Conservation (phyloP, 768 basidiomycete species). For the Cystobasidiopsis lactophilus region DNA sequence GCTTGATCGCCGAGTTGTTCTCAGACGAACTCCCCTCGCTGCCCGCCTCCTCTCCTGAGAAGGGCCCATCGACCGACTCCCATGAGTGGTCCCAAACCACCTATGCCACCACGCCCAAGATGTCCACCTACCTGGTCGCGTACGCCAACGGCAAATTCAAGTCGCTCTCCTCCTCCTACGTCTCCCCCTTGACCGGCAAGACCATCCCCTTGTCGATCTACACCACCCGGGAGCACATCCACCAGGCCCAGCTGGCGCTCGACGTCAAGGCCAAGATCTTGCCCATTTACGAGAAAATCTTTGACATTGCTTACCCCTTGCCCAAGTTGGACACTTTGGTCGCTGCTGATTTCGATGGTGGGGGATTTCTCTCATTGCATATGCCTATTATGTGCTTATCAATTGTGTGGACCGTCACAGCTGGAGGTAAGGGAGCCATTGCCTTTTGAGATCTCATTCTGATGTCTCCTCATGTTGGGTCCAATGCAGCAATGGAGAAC, state of each 20-base stretch:
- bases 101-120: conserved; percentile 51
- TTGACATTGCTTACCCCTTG: conserved; percentile 75
- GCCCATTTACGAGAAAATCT: conserved; percentile 77
- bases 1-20: conserved; percentile 15
- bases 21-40: conserved; percentile 15
- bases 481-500: conserved; percentile 38
- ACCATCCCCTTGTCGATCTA: conserved; percentile 66
- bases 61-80: conserved; percentile 3
- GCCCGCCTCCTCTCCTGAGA: conserved; percentile 18
- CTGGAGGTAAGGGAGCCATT: too few relatives aligned
- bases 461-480: conserved; percentile 32
- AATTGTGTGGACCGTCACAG: too few relatives aligned
- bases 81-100: conserved; percentile 54
- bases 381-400: too few relatives aligned
- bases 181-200: conserved; percentile 56
- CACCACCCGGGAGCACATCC: conserved; percentile 56
- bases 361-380: too few relatives aligned
- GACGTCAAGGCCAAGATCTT: conserved; percentile 60
- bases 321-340: conserved; percentile 88
- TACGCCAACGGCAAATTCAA: conserved; percentile 39
- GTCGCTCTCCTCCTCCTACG: conserved; percentile 50
- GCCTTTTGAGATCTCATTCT: not conserved
- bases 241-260: conserved; percentile 62
- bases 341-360: conserved; percentile 72
- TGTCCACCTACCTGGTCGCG: conserved; percentile 19